These are phyloP conservation scores for Colletotrichum neosansevieriae DNA, from an alignment of 2,329 filamentous ascomycete species.

Conservation along the genomic window DNA sequence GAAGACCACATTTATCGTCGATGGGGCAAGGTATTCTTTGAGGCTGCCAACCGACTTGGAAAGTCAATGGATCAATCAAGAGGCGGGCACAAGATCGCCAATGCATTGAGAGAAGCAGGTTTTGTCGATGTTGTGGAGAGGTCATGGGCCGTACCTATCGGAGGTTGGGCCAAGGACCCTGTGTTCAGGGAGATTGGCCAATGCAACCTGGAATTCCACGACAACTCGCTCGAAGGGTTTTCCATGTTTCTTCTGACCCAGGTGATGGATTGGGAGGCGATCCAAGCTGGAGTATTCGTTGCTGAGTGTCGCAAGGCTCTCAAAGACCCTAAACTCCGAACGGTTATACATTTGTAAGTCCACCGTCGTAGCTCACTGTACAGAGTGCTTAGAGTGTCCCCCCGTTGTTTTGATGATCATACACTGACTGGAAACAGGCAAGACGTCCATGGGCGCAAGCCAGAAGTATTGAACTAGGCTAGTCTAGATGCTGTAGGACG, in stretches of 20 bases:
- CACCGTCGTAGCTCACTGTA: no score
- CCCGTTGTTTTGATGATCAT: background rate
- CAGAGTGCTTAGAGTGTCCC: no score
- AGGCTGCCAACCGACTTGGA: constrained; percentile 45
- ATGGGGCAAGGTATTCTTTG: constrained; percentile 47
- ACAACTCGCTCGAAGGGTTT: constrained; percentile 47
- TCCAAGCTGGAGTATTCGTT: constrained; percentile 44
- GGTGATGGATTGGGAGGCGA: constrained; percentile 45
- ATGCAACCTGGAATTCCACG: constrained; percentile 43
- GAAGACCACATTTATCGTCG: constrained; percentile 46
- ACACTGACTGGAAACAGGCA: constrained; percentile 6
- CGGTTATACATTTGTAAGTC: constrained; percentile 25
- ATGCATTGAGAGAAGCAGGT: constrained; percentile 34
- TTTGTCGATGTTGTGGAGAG: constrained; percentile 40
- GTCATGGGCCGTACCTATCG: constrained; percentile 42
- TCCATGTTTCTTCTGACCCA: constrained; percentile 46
- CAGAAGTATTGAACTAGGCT: background rate
- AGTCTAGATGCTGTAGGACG: no score
- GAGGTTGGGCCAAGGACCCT: constrained; percentile 43
- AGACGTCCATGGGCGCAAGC: constrained; percentile 29
- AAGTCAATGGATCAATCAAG: constrained; percentile 40
- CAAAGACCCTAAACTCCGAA: constrained; percentile 20
- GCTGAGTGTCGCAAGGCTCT: constrained; percentile 41
- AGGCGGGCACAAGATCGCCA: constrained; percentile 41
- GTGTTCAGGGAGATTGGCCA: constrained; percentile 43